Conservation (phyloP, 371 early-diverging fungal species). For the Actinomortierella ambigua region DNA sequence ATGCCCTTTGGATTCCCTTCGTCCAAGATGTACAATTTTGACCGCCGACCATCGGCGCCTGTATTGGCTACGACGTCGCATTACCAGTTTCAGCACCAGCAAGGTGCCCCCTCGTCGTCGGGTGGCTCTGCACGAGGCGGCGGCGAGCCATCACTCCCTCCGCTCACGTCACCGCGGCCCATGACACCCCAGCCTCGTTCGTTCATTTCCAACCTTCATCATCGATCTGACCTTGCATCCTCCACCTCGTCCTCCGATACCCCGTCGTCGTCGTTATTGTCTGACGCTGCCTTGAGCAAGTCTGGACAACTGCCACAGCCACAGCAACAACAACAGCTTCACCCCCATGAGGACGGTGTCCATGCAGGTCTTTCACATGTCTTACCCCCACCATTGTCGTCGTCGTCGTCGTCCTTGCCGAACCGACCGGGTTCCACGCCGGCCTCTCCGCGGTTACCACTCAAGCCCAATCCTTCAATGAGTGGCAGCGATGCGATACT, state of each 20-base stretch:
- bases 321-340: slow-evolving; percentile 8
- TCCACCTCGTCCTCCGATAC: no score
- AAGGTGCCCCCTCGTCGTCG: no score
- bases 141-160: slow-evolving; percentile 9
- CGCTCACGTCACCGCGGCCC: slow-evolving; percentile 35
- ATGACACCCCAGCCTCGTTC: slow-evolving; percentile 21
- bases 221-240: no score
- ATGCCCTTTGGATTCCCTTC: slow-evolving; percentile 42
- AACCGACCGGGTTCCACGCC: no score
- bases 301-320: slow-evolving; percentile 11
- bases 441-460: no score
- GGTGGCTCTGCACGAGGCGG: slow-evolving; percentile 16
- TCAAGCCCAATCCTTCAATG: no score
- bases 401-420: no score
- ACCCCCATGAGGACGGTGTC: background rate
- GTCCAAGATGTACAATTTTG: slow-evolving; percentile 24
- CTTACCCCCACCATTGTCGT: no score
- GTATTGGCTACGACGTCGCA: slow-evolving; percentile 28
- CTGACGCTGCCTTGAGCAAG: no score
- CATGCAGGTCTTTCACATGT: no score
- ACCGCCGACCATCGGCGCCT: slow-evolving; percentile 43
- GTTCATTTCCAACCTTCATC: slow-evolving; percentile 13
- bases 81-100: slow-evolving; percentile 22
- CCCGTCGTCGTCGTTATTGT: no score
- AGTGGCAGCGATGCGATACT: no score